Evolutionary conservation across 495 filamentous ascomycete species (phyloP), one percentile per base, ranked within the genome.

Genomic region (Aspergillus saccharolyticus): DNA sequence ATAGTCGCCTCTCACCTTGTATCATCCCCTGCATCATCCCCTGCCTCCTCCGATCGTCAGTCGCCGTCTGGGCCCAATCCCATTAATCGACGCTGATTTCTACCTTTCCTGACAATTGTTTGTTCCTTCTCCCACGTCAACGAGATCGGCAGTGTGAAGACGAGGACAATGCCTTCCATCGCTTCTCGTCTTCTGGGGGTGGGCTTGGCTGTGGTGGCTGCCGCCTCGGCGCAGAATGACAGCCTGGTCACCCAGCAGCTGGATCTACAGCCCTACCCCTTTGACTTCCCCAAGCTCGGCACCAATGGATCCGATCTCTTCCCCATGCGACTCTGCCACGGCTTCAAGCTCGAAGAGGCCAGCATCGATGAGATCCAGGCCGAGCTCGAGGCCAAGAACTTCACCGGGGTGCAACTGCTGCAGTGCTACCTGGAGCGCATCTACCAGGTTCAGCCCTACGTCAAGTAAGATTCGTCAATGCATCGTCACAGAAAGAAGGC

Each of bases 261-360:
- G 18, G 47, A 50, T 20, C 24, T 28, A 4, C 22, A 18, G 4
- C 47, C 47, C 7, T 50, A 28, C 17, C 47, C 47, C 24, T 77
- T 70, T 60, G 70, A 78, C 50, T 78, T 81, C 62, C 78, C 78
- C 16, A 50, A 61, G 14, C 54, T 71, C 54, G 62, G 70, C 19
- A 61, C 61, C 45, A 54, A 60, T 54, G 70, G 72, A 16, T 58
- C 67, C 20, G 64, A 56, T 15, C 59, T 75, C 42, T 83, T 84
- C 59, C 79, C 80, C 22, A 87, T 90, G 84, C 79, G 79, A 3
- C 64, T 58, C 10, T 89, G 86, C 68, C 71, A 81, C 54, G 80
- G 80, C 21, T 70, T 88, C 58, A 73, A 76, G 44, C 70, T 90
- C 28, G 85, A 87, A 67, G 87, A 90, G 61, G 78, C 84, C 14